Conservation (phyloP, 176 grass and related monocot species). For the Cenchrus purpureus region DNA sequence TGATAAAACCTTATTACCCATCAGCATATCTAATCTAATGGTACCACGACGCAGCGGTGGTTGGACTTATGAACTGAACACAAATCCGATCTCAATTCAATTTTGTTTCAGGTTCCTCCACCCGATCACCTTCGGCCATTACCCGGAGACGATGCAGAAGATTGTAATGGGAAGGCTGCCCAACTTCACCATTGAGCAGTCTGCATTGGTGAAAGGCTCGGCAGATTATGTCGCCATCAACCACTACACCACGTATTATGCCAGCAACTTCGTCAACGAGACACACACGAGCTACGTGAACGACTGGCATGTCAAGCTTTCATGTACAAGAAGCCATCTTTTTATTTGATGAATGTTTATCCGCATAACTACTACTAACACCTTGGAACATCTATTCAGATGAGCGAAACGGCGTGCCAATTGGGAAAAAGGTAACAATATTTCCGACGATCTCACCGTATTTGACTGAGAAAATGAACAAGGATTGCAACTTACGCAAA, state of each 20-base stretch:
- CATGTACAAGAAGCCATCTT: constrained; percentile 38
- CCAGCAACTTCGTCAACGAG: constrained; percentile 38
- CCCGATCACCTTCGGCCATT: constrained; percentile 79
- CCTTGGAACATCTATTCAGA: constrained; percentile 39
- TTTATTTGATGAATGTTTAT: neutral
- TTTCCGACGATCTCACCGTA: neutral
- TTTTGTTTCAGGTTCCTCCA: constrained; percentile 70
- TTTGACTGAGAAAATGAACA: neutral
- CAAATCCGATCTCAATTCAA: too few relatives aligned
- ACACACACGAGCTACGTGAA: constrained; percentile 53
- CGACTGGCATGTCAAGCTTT: constrained; percentile 70
- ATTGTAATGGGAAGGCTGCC: constrained; percentile 71
- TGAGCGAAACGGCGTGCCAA: constrained; percentile 60
- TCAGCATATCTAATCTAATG: neutral
- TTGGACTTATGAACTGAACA: neutral
- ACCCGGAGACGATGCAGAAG: constrained; percentile 70
- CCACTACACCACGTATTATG: constrained; percentile 85
- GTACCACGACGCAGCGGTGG: too few relatives aligned
- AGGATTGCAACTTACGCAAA: neutral
- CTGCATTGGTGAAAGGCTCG: constrained; percentile 72
- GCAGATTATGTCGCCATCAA: constrained; percentile 81
- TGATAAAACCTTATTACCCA: constrained; percentile 23
- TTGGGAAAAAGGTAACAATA: constrained; percentile 60
- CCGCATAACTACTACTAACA: constrained; percentile 17
- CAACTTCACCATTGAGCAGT: constrained; percentile 68